Base-by-base conservation (phyloP, 768 basidiomycete genomes). In the Boletus barrowsii region DNA sequence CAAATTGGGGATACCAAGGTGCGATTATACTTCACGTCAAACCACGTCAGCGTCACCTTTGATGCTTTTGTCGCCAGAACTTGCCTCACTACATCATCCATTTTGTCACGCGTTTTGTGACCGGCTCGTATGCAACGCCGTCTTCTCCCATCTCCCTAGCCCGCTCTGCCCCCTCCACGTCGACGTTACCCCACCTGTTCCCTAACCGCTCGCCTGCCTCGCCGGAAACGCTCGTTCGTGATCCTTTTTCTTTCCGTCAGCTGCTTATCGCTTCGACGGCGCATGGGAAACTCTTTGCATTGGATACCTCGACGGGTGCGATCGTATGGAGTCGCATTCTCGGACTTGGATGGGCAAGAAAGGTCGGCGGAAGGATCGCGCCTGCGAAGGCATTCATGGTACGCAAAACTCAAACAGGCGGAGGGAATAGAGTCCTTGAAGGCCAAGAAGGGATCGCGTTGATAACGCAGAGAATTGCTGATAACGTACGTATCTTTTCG, bases 181-280 rank as follows among this genome's bases (percentile, higher is more conserved):
- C 47, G 11, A 53, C 70, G 10, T 47, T 71, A 20, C 67, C 67
- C 24, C n/a, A 56, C 36, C 14, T 33, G 30, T 5, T 61, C 36
- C 66, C 66, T 20, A 20, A 51, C 2, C 58, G 66, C 44, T 58
- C 69, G 29, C 61, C 75, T 6, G 56, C 70, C 29, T 60, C 70
- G 20, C 63, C 74, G 9, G 67, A 74, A 22, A 67, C 69, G 15
- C 74, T 86, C 1, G 73, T 76, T 54, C 83, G 90, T 5, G 93
- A 95, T 63, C 70, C 84, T 0, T 96, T 95, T 66, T 93, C 93
- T 0, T 92, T 97, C 72, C 79, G 87, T 36, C 91, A 97, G 65
- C 69, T 97, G 29, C 80, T 95, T 42, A 80, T 96, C 5, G 79
- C 76, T 7, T 88, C 84, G 0, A 92, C 89, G 4, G 60, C 75